Percentiles rank a stretch among this genome's conserved stretches.
Evolutionary conservation across 176 grass and related monocot genomes (phyloP).

Genomic region (Chrysopogon serrulatus): DNA sequence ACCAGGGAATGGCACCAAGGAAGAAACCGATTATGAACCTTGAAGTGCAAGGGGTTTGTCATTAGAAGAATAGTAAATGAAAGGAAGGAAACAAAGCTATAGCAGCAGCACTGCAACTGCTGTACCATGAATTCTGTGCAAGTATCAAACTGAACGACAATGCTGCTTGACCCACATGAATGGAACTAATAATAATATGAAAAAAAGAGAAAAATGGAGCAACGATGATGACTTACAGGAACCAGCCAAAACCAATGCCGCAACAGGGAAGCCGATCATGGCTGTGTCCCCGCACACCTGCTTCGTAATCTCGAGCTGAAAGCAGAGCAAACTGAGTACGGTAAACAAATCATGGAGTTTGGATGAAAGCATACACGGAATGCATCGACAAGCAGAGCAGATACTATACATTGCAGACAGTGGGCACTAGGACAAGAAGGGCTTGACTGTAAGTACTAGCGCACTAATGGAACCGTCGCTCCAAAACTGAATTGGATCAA

Average conservation of each 20-base stretch:
- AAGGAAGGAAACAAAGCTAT: neutral
- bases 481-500: neutral
- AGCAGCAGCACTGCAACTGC: neutral
- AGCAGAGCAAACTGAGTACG: neutral
- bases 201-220: neutral
- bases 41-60: neutral
- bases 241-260: conserved; percentile 78
- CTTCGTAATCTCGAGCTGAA: conserved; percentile 47
- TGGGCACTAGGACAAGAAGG: neutral
- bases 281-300: conserved; percentile 33
- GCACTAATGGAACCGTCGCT: neutral
- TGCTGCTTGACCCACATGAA: neutral
- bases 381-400: neutral
- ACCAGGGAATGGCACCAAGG: conserved; percentile 82
- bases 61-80: neutral
- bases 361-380: neutral
- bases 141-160: neutral
- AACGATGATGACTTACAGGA: conserved; percentile 63
- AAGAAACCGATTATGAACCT: conserved; percentile 96
- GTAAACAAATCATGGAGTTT: neutral
- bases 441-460: neutral
- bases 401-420: neutral
- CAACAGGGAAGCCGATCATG: conserved; percentile 67
- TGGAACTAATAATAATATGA: neutral
- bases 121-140: neutral